Evolutionary conservation across 805 yeast genomes (phyloP), one percentile per base, ranked within the genome.

Genomic region (Yamadazyma philogaea): DNA sequence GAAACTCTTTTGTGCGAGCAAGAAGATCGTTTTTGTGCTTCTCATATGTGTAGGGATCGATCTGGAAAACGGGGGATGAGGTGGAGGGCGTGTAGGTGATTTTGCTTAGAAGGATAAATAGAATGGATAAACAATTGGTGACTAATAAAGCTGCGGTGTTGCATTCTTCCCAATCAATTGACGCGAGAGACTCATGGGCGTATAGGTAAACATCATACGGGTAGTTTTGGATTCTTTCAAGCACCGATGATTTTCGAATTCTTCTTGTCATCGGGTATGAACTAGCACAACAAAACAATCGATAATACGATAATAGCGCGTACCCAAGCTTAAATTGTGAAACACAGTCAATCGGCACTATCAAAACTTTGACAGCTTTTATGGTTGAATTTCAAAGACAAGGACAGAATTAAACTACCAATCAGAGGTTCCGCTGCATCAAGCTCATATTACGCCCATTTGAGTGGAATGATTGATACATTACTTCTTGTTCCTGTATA

Each of bases 131-230:
- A 7, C 46, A 12, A 14, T 39, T 46, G 2, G 71, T 71, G 8
- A 57, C 31, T n/a, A 66, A 42, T 4, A 68, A 64, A 2, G 61
- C 39, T 2, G 62, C 48, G 4, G 53, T 49, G 19, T 60, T 47
- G 42, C 64, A 63, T 30, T 59, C 62, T 44, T 70, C 74, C 75
- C 74, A 70, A 24, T 68, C 74, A 12, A 70, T 66, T 3, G 72
- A 63, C 15, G 62, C 47, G 17, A 61, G 46, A n/a, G 55, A 28
- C 43, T 70, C 75, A 42, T 69, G 65, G 37, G 64, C 21, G 41
- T 58, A 62, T 6, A 70, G 56, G 37, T 60, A 57, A 22, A 63
- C 42, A 39, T 70, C 75, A 30, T 66, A 60, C 4, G 75, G 75
- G 39, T 57, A 64, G 15, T 60, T 50, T 44, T 54, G 57, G 39